Evolutionary conservation across 2,329 filamentous ascomycete genomes (phyloP).

Genomic region (Neopestalotiopsis clavispora): DNA sequence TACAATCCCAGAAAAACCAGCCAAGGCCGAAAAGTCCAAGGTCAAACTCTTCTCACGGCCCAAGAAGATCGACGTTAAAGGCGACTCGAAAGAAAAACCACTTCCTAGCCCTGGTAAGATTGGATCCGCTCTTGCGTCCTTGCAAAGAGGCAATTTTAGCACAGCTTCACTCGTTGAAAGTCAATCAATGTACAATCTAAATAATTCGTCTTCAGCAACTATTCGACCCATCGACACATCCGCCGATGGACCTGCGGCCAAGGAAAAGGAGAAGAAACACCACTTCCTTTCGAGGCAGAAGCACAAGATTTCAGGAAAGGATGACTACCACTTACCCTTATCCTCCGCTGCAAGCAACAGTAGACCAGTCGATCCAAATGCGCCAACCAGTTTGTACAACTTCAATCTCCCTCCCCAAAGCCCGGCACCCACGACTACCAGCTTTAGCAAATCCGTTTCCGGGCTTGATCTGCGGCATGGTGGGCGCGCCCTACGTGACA

Average conservation of each 20-base stretch:
- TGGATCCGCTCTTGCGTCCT: slow-evolving; percentile 66
- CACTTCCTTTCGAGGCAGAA: slow-evolving; percentile 82
- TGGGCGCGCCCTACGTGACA: slow-evolving; percentile 77
- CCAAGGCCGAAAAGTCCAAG: slow-evolving; percentile 73
- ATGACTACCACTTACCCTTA: slow-evolving; percentile 73
- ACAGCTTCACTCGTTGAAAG: slow-evolving; percentile 73
- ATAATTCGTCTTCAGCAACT: slow-evolving; percentile 79
- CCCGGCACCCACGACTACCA: slow-evolving; percentile 65
- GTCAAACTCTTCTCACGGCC: slow-evolving; percentile 83
- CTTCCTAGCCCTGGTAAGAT: slow-evolving; percentile 76
- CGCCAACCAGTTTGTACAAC: slow-evolving; percentile 78
- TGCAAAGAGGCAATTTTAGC: slow-evolving; percentile 72
- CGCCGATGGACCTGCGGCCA: slow-evolving; percentile 52
- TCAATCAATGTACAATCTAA: slow-evolving; percentile 72
- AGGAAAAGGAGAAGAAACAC: slow-evolving; percentile 79
- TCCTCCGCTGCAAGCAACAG: slow-evolving; percentile 81
- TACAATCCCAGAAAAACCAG: slow-evolving; percentile 59
- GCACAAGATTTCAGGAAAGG: slow-evolving; percentile 74
- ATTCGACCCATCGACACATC: slow-evolving; percentile 67
- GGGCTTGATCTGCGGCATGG: slow-evolving; percentile 80
- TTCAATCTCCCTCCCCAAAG: slow-evolving; percentile 78
- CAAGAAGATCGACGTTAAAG: slow-evolving; percentile 75
- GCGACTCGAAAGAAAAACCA: slow-evolving; percentile 68
- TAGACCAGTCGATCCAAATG: slow-evolving; percentile 74
- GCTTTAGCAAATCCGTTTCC: slow-evolving; percentile 83